These are phyloP conservation scores for Ogataea corticis DNA, from an alignment of 805 yeast genomes.

Conservation along the genomic window DNA sequence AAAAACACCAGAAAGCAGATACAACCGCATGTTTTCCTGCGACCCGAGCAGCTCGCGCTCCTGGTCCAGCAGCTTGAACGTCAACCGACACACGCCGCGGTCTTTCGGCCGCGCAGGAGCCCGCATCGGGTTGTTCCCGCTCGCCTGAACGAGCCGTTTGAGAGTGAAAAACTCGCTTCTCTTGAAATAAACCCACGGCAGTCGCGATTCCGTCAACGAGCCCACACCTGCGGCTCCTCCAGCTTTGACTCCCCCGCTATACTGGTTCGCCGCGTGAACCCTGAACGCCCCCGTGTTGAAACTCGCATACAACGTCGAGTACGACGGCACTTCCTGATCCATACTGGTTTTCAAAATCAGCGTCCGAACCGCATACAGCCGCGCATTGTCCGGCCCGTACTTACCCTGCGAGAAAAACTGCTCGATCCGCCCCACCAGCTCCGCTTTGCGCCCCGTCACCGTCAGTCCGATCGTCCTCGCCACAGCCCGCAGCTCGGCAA, in stretches of 20 bases:
- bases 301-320: slow-evolving; percentile 29
- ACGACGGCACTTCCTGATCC: slow-evolving; percentile 40
- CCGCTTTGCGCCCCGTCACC: slow-evolving; percentile 60
- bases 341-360: slow-evolving; percentile 40
- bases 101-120: slow-evolving; percentile 41
- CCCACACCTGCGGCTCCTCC: too few relatives aligned
- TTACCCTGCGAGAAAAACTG: slow-evolving; percentile 45
- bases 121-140: slow-evolving; percentile 43
- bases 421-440: slow-evolving; percentile 54
- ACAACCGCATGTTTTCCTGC: slow-evolving; percentile 39
- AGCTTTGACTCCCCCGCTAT: slow-evolving; percentile 1
- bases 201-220: slow-evolving; percentile 12
- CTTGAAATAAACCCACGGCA: slow-evolving; percentile 49
- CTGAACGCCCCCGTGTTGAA: slow-evolving; percentile 21
- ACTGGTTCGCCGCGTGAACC: slow-evolving; percentile 27
- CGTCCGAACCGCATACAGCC: slow-evolving; percentile 46
- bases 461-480: slow-evolving; percentile 51
- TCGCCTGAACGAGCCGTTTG: slow-evolving; percentile 44
- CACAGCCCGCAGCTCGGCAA: slow-evolving; percentile 52
- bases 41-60: slow-evolving; percentile 42
- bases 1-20: slow-evolving; percentile 55
- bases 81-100: slow-evolving; percentile 44
- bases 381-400: slow-evolving; percentile 38
- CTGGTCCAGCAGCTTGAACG: slow-evolving; percentile 43
- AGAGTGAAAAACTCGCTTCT: slow-evolving; percentile 58